A percentile compares a stretch with the other conserved stretches of the same genome.
Evolutionary conservation across 306 rosid genomes (phyloP).

Genomic region (Ochetophila trinervis): DNA sequence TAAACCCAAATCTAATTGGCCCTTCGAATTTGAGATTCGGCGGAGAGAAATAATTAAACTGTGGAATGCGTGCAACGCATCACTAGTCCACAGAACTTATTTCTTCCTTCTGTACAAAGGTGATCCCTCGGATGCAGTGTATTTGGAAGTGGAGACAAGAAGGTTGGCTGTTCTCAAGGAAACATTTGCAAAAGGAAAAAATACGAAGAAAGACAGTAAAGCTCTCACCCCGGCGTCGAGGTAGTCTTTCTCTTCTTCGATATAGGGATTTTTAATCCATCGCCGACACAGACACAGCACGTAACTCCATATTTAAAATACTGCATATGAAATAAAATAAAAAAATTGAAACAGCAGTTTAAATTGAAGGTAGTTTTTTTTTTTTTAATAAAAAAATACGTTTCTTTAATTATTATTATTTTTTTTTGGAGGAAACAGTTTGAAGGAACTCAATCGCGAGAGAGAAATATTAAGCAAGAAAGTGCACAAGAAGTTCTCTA

Average conservation of each 20-base stretch:
- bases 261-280: no score
- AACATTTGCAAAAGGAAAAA: constrained; percentile 40
- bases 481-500: constrained; percentile 54
- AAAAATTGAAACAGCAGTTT: no score
- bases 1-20: constrained; percentile 24
- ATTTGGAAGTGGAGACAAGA: constrained; percentile 74
- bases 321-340: no score
- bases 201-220: constrained; percentile 23
- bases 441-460: constrained; percentile 57
- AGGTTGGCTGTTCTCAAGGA: constrained; percentile 64
- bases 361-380: no score
- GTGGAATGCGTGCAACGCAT: constrained; percentile 72
- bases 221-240: constrained; percentile 59
- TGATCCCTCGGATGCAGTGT: constrained; percentile 66
- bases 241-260: constrained; percentile 29
- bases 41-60: constrained; percentile 62
- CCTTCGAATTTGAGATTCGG: constrained; percentile 50
- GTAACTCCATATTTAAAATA: neutral
- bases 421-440: constrained; percentile 31
- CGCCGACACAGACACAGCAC: constrained; percentile 3
- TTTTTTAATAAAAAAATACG: no score
- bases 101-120: constrained; percentile 82
- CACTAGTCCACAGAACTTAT: constrained; percentile 73
- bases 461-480: constrained; percentile 76
- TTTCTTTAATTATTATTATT: neutral